Base-by-base conservation (phyloP, 495 filamentous ascomycete genomes). In the Stereocaulon alpinum region DNA sequence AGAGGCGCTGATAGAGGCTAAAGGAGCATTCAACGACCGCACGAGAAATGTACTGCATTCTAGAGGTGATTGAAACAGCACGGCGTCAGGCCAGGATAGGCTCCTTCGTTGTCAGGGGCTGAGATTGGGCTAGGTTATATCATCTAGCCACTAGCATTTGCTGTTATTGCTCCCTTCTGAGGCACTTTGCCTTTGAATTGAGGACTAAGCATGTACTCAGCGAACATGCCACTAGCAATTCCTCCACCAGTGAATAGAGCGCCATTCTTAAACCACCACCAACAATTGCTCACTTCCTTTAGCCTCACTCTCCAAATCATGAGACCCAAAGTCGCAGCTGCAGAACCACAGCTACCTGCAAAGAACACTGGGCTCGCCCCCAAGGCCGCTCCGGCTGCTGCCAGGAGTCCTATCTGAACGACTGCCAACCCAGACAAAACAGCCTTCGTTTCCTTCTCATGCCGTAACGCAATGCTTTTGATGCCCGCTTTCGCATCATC, bases 201-300 rank as follows among this genome's bases (percentile, higher is more conserved):
- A 29, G 37, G 18, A n/a, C 43, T 53, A 27, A 64, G 37, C 18
- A 76, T 32, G 71, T 88, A 89, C 59, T 89, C 86, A 2, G 73
- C 77, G n/a, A 80, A 55, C 60, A 89, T 66, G 7, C 86, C 86
- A 52, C 80, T 55, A 7, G 81, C 73, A 61, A 89, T 82, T 2
- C 77, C 82, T 34, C 86, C 86, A 17, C 87, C 86, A 24, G 83
- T 86, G 52, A 86, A 71, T 71, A 82, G 80, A 55, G 80, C 84
- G 24, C 86, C 87, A 64, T 86, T 83, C 64, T 77, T 83, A 65
- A 98, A 98, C 94, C 94, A 98, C 86, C 89, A 91, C 91, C 91
- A 96, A 66, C 93, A 98, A 66, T 89, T 86, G 66, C 80, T 78
- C 37, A 89, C 88, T 63, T 80, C 85, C 70, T 93, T 89, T 63